Base-by-base conservation (phyloP, 768 basidiomycete genomes). In the Boletus eberwhitei region DNA sequence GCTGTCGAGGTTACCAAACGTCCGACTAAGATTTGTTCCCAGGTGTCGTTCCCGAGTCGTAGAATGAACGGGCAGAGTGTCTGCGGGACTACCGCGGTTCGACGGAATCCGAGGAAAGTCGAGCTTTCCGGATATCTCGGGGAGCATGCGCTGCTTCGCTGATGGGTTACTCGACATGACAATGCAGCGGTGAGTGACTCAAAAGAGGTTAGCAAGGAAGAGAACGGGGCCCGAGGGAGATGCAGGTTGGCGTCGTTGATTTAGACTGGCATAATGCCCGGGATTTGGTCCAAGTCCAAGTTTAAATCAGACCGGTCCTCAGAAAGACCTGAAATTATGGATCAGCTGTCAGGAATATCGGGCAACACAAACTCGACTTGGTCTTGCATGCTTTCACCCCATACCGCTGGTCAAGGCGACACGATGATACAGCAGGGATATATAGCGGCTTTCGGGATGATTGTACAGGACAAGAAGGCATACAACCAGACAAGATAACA, bases 401-500 rank as follows among this genome's bases (percentile, higher is more conserved):
- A 38, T 31, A 8, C 24, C 37, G 51, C 36, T 44, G 44, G 49
- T 45, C 48, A 50, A 48, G 5, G 40, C 24, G 55, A 58, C 39
- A 55, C 44, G 29, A 41, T 48, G 52, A 52, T 39, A 62, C 41
- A 57, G 24, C 35, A 57, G 29, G 24, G 24, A 61, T 64, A 55
- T 58, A 59, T 54, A 59, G 59, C 35, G 40, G 37, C 37, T 53
- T 58, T 66, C 45, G 22, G 42, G 41, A 59, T 47, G 58, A 55
- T 54, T 60, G 54, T 70, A 69, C 65, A 66, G 29, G 44, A 56
- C 13, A 58, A 40, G 24, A 24, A 46, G 43, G 39, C 59, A 71
- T 67, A 70, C 53, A 39, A 29, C 54, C 37, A 54, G 29, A 60
- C 44, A 50, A 51, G 61, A 57, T 51, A 58, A 53, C 38, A 58